A percentile compares a stretch with the other conserved stretches of the same genome.
phyloP scores from a whole-genome alignment of 73 alveolate species.

The Paramecium tetraurelia region DNA sequence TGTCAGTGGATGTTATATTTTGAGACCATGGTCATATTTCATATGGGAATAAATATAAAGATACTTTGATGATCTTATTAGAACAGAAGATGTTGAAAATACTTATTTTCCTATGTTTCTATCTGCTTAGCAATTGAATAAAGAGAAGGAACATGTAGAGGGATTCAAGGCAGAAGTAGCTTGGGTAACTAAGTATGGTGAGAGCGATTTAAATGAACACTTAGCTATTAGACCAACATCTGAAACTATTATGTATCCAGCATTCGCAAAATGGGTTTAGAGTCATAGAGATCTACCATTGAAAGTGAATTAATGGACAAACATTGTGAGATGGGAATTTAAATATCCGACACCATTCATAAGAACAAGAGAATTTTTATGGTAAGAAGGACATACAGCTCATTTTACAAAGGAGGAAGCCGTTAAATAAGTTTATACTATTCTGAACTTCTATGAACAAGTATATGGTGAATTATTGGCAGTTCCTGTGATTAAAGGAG shows the following conservation, averaged over 20 bases:
- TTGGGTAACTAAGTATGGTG: slow-evolving; percentile 99
- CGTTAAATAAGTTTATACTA: slow-evolving; percentile 79
- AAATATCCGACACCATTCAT: slow-evolving; percentile 99
- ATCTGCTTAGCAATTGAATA: slow-evolving; percentile 89
- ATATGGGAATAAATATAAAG: slow-evolving; percentile 97
- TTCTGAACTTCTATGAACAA: slow-evolving; percentile 91
- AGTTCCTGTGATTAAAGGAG: slow-evolving; percentile 97
- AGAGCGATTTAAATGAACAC: slow-evolving; percentile 89
- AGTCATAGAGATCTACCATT: slow-evolving; percentile 99
- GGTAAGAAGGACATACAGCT: slow-evolving; percentile 99
- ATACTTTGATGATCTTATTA: slow-evolving; percentile 88
- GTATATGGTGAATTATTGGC: slow-evolving; percentile 96
- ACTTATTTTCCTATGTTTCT: slow-evolving; percentile 99
- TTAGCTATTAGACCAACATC: slow-evolving; percentile 99
- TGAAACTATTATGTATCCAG: slow-evolving; percentile 99
- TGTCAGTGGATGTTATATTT: slow-evolving; percentile 96
- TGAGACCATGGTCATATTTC: slow-evolving; percentile 98
- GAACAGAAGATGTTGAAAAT: slow-evolving; percentile 90
- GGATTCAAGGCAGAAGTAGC: slow-evolving; percentile 99
- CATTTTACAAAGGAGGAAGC: slow-evolving; percentile 98
- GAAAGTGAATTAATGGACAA: slow-evolving; percentile 98
- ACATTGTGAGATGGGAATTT: slow-evolving; percentile 99
- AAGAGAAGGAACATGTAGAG: slow-evolving; percentile 97
- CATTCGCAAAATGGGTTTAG: slow-evolving; percentile 98
- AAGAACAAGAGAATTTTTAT: slow-evolving; percentile 99